These are phyloP conservation scores for Furcasterigmium furcatum DNA, from an alignment of 2,329 filamentous ascomycete species.

Conservation along the genomic window DNA sequence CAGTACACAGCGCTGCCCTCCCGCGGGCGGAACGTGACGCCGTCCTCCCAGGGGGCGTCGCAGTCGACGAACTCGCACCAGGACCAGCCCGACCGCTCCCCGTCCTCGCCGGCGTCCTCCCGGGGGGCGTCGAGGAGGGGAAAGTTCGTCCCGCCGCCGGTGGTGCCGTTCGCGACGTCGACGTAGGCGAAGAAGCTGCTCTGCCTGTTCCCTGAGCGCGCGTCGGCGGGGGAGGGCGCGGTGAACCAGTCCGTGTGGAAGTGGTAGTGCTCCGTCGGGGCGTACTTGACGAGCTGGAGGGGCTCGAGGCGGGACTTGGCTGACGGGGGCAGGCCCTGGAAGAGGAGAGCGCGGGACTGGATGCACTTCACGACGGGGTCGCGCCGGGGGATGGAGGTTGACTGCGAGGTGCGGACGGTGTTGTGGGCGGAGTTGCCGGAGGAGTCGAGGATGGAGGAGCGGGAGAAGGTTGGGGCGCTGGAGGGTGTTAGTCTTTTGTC, in stretches of 20 bases:
- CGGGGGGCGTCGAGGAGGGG: constrained; percentile 36
- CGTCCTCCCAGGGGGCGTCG: constrained; percentile 41
- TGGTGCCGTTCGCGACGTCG: constrained; percentile 31
- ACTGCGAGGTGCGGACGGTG: constrained; percentile 40
- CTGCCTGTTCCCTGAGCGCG: constrained; percentile 38
- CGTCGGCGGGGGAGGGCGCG: constrained; percentile 24
- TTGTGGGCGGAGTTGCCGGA: constrained; percentile 27
- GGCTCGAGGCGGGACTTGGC: constrained; percentile 36
- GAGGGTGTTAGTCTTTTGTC: constrained; percentile 5
- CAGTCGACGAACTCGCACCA: constrained; percentile 38
- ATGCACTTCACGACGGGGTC: constrained; percentile 42
- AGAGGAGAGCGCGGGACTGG: constrained; percentile 40
- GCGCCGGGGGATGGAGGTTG: constrained; percentile 35
- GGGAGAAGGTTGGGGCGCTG: constrained; percentile 39
- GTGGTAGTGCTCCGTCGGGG: constrained; percentile 39
- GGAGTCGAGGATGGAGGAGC: constrained; percentile 36
- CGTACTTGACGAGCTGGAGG: constrained; percentile 45
- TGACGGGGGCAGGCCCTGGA: constrained; percentile 38
- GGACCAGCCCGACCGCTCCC: constrained; percentile 2
- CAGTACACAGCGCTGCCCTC: constrained; percentile 47
- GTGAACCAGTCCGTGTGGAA: constrained; percentile 51
- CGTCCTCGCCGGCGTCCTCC: constrained; percentile 12
- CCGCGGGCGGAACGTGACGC: constrained; percentile 43
- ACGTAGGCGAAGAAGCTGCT: constrained; percentile 48
- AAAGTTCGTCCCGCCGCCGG: constrained; percentile 47